These are phyloP conservation scores for Coemansia sp. DNA, from an alignment of 192 early-diverging fungal genomes.

Conservation along the genomic window DNA sequence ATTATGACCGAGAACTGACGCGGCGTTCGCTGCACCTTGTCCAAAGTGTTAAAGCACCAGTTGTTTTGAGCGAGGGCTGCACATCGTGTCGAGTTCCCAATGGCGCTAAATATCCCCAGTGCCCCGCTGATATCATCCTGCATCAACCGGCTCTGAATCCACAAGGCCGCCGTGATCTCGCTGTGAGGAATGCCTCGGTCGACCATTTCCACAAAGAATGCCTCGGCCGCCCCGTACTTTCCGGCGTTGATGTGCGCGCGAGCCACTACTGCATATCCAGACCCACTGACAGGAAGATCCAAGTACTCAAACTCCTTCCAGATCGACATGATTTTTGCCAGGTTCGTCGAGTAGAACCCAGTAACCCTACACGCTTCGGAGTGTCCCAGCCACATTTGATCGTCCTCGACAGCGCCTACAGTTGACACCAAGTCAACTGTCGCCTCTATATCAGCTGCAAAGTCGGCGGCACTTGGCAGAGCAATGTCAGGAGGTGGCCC, in stretches of 20 bases:
- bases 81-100: slow-evolving; percentile 20
- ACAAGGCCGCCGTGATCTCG: slow-evolving; percentile 14
- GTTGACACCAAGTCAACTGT: not conserved
- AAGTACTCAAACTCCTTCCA: slow-evolving; percentile 30
- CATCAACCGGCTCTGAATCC: slow-evolving; percentile 29
- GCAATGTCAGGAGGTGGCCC: not conserved
- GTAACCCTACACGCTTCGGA: not conserved
- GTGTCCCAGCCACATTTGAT: not conserved
- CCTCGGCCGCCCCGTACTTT: slow-evolving; percentile 20
- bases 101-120: slow-evolving; percentile 19
- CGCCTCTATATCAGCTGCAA: not conserved
- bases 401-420: not conserved
- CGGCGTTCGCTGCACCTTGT: slow-evolving; percentile 5
- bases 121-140: slow-evolving; percentile 22
- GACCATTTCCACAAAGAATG: slow-evolving; percentile 19
- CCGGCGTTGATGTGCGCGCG: slow-evolving; percentile 23
- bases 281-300: slow-evolving; percentile 5
- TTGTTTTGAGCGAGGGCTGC: not conserved
- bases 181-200: slow-evolving; percentile 14
- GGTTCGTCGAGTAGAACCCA: slow-evolving; percentile 9
- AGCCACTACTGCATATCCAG: slow-evolving; percentile 20
- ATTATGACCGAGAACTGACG: slow-evolving; percentile 29
- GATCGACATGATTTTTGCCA: slow-evolving; percentile 24
- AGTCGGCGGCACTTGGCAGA: not conserved
- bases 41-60: slow-evolving; percentile 20